phyloP scores from a whole-genome alignment of 2,329 filamentous ascomycete species.

The Monilinia vaccinii-corymbosi region DNA sequence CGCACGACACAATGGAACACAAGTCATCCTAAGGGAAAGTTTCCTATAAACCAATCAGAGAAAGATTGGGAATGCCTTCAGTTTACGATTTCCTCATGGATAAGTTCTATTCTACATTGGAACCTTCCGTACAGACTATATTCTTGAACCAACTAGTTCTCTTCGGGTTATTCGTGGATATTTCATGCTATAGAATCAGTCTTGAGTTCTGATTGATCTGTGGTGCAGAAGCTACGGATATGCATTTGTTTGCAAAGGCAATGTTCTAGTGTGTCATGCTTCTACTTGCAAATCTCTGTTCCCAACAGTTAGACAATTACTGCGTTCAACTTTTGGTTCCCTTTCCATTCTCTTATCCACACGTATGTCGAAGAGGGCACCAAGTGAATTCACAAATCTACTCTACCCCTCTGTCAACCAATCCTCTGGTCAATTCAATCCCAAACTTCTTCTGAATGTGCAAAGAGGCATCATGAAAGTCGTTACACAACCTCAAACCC shows the following conservation, averaged over 20 bases:
- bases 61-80: not conserved
- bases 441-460: not conserved
- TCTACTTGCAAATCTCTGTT: not conserved
- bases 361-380: not conserved
- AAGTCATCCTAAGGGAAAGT: not conserved
- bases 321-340: no score
- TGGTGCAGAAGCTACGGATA: not conserved
- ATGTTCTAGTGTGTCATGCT: not conserved
- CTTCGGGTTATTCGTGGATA: not conserved
- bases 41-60: not conserved
- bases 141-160: not conserved
- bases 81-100: not conserved
- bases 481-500: not conserved
- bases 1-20: not conserved
- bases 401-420: not conserved
- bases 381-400: no score
- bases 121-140: not conserved
- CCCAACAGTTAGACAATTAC: no score
- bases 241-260: not conserved
- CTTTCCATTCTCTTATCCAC: not conserved
- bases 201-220: not conserved
- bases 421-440: not conserved
- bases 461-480: not conserved
- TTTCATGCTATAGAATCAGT: not conserved
- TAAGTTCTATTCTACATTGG: not conserved